phyloP scores from a whole-genome alignment of 73 alveolate species.

The Tetrahymena borealis region DNA sequence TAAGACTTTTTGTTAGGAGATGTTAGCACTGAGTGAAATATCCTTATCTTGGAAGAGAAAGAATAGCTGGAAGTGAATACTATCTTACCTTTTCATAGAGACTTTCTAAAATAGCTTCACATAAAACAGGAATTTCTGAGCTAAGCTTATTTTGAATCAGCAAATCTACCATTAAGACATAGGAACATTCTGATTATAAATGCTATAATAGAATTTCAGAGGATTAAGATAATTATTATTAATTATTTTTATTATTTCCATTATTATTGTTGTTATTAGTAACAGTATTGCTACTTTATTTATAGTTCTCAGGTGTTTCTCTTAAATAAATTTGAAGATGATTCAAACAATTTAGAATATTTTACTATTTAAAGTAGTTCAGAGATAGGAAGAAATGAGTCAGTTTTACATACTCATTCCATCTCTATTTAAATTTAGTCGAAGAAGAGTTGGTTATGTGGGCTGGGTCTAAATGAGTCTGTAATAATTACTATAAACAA shows the following conservation, averaged over 20 bases:
- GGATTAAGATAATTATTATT: background rate
- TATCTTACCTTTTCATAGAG: background rate
- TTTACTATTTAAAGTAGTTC: background rate
- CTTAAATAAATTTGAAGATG: background rate
- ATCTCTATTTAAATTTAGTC: background rate
- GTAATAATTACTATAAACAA: background rate
- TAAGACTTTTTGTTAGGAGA: background rate
- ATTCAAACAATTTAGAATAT: background rate
- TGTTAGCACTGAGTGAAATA: background rate
- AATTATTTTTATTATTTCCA: background rate
- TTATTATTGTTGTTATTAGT: background rate
- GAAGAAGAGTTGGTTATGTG: background rate
- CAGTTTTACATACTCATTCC: background rate
- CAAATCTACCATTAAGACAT: background rate
- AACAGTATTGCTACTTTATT: background rate
- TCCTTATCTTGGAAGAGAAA: background rate
- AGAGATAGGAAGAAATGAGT: background rate
- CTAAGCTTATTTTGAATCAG: background rate
- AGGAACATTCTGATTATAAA: background rate
- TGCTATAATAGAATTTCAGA: background rate
- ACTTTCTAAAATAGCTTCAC: conserved; percentile 1
- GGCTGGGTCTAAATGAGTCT: background rate
- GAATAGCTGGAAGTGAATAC: background rate
- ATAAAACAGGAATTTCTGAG: background rate
- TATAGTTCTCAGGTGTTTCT: background rate